These are phyloP conservation scores for Atalantia buxifolia DNA, from an alignment of 345 rosid species.

Conservation along the genomic window DNA sequence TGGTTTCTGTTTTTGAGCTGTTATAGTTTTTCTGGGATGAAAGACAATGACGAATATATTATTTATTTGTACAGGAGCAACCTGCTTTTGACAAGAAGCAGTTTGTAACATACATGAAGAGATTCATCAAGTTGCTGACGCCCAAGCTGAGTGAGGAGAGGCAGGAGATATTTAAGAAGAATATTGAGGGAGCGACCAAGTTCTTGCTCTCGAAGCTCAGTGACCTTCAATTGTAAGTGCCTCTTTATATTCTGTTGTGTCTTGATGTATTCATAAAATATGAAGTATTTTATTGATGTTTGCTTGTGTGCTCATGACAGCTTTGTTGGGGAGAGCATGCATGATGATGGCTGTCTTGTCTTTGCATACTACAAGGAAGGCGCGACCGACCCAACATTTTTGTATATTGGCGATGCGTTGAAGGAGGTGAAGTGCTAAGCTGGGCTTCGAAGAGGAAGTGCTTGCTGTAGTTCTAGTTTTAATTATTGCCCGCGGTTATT, in stretches of 20 bases:
- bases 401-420: constrained; percentile 79
- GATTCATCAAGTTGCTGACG: constrained; percentile 68
- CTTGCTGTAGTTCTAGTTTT: constrained; percentile 23
- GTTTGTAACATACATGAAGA: constrained; percentile 67
- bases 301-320: constrained; percentile 29
- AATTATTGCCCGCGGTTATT: not conserved
- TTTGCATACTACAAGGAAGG: constrained; percentile 98
- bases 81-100: constrained; percentile 86
- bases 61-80: constrained; percentile 63
- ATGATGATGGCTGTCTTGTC: constrained; percentile 65
- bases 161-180: constrained; percentile 62
- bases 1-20: not conserved
- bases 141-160: constrained; percentile 53
- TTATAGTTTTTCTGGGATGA: not conserved
- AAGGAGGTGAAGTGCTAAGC: constrained; percentile 93
- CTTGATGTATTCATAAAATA: not conserved
- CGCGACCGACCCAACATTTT: constrained; percentile 87
- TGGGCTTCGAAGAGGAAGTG: constrained; percentile 4
- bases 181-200: constrained; percentile 91
- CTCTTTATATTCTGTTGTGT: not conserved
- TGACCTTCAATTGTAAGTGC: constrained; percentile 89
- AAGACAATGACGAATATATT: not conserved
- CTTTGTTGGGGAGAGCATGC: constrained; percentile 96
- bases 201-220: constrained; percentile 69
- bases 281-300: not conserved